phyloP scores from a whole-genome alignment of 768 basidiomycete genomes.

The Chiua virens region DNA sequence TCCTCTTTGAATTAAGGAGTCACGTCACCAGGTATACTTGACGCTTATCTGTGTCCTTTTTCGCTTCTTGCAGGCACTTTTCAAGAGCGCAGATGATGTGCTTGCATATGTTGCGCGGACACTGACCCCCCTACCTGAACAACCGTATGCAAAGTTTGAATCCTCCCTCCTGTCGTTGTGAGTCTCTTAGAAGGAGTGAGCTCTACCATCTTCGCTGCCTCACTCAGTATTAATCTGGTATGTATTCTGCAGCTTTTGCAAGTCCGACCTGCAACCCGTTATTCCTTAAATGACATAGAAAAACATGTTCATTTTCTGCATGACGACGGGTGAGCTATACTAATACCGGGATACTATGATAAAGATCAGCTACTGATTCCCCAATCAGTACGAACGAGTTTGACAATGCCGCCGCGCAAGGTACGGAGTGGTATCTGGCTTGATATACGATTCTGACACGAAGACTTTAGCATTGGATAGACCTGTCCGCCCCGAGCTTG shows the following conservation, averaged over 20 bases:
- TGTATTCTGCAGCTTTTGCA: slow-evolving; percentile 18
- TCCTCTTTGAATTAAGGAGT: slow-evolving; percentile 40
- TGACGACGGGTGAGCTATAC: slow-evolving; percentile 20
- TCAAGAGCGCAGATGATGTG: slow-evolving; percentile 24
- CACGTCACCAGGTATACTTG: slow-evolving; percentile 23
- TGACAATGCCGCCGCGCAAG: slow-evolving; percentile 14
- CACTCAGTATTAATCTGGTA: neutral
- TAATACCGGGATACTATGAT: neutral
- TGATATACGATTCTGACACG: slow-evolving; percentile 10
- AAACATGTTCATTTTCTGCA: slow-evolving; percentile 24
- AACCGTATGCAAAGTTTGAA: slow-evolving; percentile 25
- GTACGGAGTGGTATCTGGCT: slow-evolving; percentile 11
- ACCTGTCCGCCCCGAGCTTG: slow-evolving; percentile 20
- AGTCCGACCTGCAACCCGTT: slow-evolving; percentile 13
- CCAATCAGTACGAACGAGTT: slow-evolving; percentile 24
- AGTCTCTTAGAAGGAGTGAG: slow-evolving; percentile 34
- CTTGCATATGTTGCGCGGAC: slow-evolving; percentile 23
- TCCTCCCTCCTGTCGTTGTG: slow-evolving; percentile 21
- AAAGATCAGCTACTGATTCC: slow-evolving; percentile 3
- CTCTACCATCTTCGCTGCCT: neutral
- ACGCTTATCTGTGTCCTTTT: neutral
- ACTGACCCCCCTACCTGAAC: slow-evolving; percentile 1
- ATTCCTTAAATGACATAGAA: slow-evolving; percentile 20
- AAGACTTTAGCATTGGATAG: slow-evolving; percentile 13
- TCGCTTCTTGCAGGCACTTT: slow-evolving; percentile 29